Evolutionary conservation across 116 monocot genomes (phyloP).

Genomic region (Cymodocea nodosa): DNA sequence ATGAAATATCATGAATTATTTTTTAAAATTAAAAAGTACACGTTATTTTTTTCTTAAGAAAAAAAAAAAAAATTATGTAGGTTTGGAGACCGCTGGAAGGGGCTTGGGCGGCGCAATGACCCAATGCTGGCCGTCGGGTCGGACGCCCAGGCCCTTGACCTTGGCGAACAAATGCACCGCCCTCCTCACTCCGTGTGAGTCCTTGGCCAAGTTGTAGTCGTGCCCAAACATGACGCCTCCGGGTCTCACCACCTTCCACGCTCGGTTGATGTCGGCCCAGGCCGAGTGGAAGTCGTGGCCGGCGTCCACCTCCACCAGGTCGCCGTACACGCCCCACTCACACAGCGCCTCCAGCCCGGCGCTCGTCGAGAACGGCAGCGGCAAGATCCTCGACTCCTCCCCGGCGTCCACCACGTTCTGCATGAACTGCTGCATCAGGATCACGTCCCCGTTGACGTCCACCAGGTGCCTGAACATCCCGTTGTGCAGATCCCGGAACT

Average conservation of each 20-base stretch:
- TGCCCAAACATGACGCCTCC: conserved; percentile 72
- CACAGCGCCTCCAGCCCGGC: conserved; percentile 28
- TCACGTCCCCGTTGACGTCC: conserved; percentile 15
- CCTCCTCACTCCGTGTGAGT: conserved; percentile 45
- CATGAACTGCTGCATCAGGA: conserved; percentile 23
- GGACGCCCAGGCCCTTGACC: conserved; percentile 8
- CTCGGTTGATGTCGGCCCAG: conserved; percentile 44
- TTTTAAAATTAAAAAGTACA: too few species aligned
- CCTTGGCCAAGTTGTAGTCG: conserved; percentile 35
- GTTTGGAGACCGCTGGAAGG: too few species aligned
- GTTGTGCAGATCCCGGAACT: conserved; percentile 18
- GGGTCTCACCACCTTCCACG: conserved; percentile 38
- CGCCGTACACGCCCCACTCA: conserved; percentile 39
- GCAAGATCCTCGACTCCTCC: conserved; percentile 18
- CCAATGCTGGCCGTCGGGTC: conserved; percentile 13
- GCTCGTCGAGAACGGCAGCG: conserved; percentile 37
- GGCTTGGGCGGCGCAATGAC: conserved; percentile 4
- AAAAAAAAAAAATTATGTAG: too few species aligned
- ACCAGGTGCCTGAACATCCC: conserved; percentile 6
- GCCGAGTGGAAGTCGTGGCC: conserved; percentile 44
- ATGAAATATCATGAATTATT: too few species aligned
- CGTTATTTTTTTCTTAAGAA: too few species aligned
- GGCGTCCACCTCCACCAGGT: conserved; percentile 52
- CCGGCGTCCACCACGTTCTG: conserved; percentile 17
- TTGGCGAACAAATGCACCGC: conserved; percentile 52